Conservation (phyloP, 768 basidiomycete species). For the Mycena rebaudengoi region DNA sequence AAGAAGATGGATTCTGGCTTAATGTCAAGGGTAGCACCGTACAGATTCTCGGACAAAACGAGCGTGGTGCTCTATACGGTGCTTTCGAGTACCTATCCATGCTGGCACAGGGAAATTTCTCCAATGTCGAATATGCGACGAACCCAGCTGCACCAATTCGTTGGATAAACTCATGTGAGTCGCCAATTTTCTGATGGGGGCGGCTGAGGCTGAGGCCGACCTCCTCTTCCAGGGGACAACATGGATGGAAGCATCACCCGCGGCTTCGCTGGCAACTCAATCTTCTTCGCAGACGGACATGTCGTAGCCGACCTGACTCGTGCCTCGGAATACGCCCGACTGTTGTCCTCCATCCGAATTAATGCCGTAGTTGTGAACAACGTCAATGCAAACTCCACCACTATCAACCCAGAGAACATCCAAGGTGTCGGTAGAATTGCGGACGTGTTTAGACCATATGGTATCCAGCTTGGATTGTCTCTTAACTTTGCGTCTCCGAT, state of each 20-base stretch:
- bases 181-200: conserved; percentile 6
- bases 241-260: conserved; percentile 27
- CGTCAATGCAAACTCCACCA: conserved; percentile 24
- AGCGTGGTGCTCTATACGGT: conserved; percentile 26
- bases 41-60: conserved; percentile 24
- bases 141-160: conserved; percentile 27
- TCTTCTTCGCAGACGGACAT: conserved; percentile 22
- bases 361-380: conserved; percentile 25
- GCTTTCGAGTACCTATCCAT: conserved; percentile 28
- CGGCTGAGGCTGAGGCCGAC: conserved; percentile 10
- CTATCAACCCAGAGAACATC: conserved; percentile 24
- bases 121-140: conserved; percentile 24
- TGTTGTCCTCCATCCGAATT: conserved; percentile 24
- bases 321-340: conserved; percentile 24
- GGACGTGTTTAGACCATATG: conserved; percentile 24
- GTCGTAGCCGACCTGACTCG: conserved; percentile 24
- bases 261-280: conserved; percentile 23
- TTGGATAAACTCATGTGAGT: conserved; percentile 28
- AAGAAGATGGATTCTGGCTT: conserved; percentile 28
- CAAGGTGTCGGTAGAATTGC: conserved; percentile 25
- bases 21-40: conserved; percentile 25
- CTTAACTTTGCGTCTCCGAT: conserved; percentile 25
- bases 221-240: conserved; percentile 23
- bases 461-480: conserved; percentile 23
- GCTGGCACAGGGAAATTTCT: conserved; percentile 27